Conservation (phyloP, 805 yeast species). For the Lipomyces oligophaga region DNA sequence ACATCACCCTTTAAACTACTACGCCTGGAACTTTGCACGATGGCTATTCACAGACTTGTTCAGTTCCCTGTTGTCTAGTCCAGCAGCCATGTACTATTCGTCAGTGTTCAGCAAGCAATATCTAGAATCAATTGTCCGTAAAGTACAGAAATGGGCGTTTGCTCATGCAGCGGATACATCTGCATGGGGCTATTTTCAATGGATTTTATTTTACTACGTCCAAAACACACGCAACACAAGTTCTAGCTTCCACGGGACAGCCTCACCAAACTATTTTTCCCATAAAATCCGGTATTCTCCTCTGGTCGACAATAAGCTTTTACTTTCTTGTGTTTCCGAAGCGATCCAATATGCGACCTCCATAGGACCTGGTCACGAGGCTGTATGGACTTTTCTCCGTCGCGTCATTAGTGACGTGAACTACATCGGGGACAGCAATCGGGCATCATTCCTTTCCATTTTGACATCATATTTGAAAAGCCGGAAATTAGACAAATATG, state of each 20-base stretch:
- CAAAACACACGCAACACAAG: slow-evolving; percentile 3
- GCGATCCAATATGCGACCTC: slow-evolving; percentile 21
- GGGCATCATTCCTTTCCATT: slow-evolving; percentile 1
- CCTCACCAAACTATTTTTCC: no score
- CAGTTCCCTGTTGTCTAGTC: slow-evolving; percentile 1
- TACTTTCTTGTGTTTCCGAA: slow-evolving; percentile 10
- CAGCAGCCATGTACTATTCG: slow-evolving; percentile 10
- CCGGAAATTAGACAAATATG: slow-evolving; percentile 9
- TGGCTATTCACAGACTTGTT: slow-evolving; percentile 29
- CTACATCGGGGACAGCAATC: slow-evolving; percentile 7
- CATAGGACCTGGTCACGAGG: slow-evolving; percentile 19
- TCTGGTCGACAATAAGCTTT: slow-evolving; percentile 8
- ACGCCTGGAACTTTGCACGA: slow-evolving; percentile 46
- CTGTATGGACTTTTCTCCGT: slow-evolving; percentile 21
- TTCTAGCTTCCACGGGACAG: no score
- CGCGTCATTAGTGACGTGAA: slow-evolving; percentile 11
- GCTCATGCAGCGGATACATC: slow-evolving; percentile 29
- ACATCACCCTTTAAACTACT: slow-evolving; percentile 48
- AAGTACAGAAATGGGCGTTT: slow-evolving; percentile 28
- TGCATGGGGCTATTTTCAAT: slow-evolving; percentile 28
- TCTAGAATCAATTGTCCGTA: slow-evolving; percentile 3
- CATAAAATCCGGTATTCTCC: not conserved
- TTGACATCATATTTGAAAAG: slow-evolving; percentile 13
- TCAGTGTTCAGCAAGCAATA: slow-evolving; percentile 3
- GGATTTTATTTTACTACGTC: slow-evolving; percentile 14